These are phyloP conservation scores for Lanmaoa pseudosensibilis DNA, from an alignment of 768 basidiomycete species.

Conservation along the genomic window DNA sequence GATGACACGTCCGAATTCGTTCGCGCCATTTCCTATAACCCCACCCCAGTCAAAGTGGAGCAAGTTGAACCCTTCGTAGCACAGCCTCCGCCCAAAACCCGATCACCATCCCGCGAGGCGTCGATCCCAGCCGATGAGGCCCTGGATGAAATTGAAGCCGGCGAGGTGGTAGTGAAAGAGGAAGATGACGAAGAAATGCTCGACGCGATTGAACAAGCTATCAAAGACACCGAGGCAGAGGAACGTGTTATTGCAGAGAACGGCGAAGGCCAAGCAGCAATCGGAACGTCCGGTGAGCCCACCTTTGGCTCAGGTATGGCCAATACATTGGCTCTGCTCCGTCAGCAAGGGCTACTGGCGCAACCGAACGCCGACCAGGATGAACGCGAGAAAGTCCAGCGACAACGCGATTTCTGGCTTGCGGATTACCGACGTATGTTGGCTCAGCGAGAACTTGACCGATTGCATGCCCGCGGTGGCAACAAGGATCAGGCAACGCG, in stretches of 20 bases:
- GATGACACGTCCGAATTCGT: constrained; percentile 98
- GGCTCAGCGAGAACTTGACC: constrained; percentile 79
- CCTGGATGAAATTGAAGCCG: constrained; percentile 77
- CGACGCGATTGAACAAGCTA: constrained; percentile 68
- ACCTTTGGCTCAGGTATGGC: constrained; percentile 84
- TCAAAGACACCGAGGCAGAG: constrained; percentile 63
- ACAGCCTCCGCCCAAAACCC: constrained; percentile 31
- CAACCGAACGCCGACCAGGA: constrained; percentile 57
- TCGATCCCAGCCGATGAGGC: constrained; percentile 63
- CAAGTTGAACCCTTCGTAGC: constrained; percentile 36
- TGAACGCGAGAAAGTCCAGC: constrained; percentile 80
- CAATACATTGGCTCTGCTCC: constrained; percentile 82
- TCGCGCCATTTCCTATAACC: constrained; percentile 73
- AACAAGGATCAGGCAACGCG: constrained; percentile 91
- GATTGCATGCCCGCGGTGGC: constrained; percentile 69
- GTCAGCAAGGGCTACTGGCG: constrained; percentile 87
- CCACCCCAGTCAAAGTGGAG: constrained; percentile 52
- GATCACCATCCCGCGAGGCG: constrained; percentile 50
- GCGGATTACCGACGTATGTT: constrained; percentile 77
- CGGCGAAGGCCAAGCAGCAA: constrained; percentile 33
- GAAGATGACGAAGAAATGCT: constrained; percentile 81
- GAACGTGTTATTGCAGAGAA: constrained; percentile 40
- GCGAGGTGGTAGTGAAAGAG: constrained; percentile 76
- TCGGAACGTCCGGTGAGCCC: constrained; percentile 74
- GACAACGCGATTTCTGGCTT: constrained; percentile 87